Evolutionary conservation across 441 rosid species (phyloP), one percentile per base, ranked within the genome.

Genomic region (Erodium trifolium): DNA sequence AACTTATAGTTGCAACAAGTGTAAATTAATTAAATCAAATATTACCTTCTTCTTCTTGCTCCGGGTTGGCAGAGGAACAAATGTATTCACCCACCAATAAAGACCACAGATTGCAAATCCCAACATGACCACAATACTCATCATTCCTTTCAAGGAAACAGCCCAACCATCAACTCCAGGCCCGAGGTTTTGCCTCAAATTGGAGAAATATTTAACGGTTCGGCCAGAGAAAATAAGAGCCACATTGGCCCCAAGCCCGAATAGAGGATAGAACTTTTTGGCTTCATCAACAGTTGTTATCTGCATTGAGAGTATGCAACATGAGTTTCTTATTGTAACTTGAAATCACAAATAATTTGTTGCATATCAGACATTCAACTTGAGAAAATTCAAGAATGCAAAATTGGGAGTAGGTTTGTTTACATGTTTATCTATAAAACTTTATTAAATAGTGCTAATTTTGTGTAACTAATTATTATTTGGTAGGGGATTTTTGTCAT

Each of bases 91-190:
- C 97, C 97, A 93, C 99, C 99, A 93, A 80, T 93, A 93, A 11
- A 83, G 76, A 71, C 79, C 81, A 73, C 97, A 93, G 29, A 93
- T 93, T 23, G 85, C 80, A 3, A 91, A 82, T 37, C 99, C 99
- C 93, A 91, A 85, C 67, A 83, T 65, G 5, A 93, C 96, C 60
- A 93, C 99, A 75, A 93, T 91, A 75, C 92, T 88, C 99, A 93
- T 93, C 99, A 93, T 93, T 45, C 79, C 99, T 79, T 88, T 91
- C 71, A 93, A 83, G 53, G 97, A 91, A 76, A 93, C 66, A 16
- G 99, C 97, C 99, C 99, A 93, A 39, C 99, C 99, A 78, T 93
- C 99, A 76, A 93, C 96, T 73, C 99, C 97, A 71, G 99, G 99
- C 59, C 93, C 97, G 80, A 93, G 82, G 77, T 73, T 84, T 74